Evolutionary conservation across 2,329 filamentous ascomycete species (phyloP), one percentile per base, ranked within the genome.

Genomic region (Penicillium sp.): DNA sequence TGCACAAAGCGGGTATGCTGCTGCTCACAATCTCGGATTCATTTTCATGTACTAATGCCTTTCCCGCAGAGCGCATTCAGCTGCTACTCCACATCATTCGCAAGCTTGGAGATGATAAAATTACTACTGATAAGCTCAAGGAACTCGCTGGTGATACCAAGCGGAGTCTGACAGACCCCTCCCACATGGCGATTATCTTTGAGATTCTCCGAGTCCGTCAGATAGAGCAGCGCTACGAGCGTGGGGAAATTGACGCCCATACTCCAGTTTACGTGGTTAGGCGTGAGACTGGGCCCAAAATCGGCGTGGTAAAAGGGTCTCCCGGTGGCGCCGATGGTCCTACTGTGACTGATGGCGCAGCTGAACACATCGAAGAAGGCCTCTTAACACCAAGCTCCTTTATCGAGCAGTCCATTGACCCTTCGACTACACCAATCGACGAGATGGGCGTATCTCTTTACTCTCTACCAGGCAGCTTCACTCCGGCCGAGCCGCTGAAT

Each of bases 1-100:
- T 78, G 18, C 67, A 70, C 47, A 78, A 76, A 65, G 70, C 73
- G 38, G 70, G 76, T 79, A 68, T 58, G 75, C n/a, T 62, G 18
- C 15, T 16, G n/a, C n/a, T 26, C 9, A 9, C 45, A 28, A 16
- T 26, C 4, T 2, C 4, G 6, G 18, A 6, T 5, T 24, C 33
- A 21, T 24, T n/a, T 9, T 45, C n/a, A 51, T 24, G 57, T 36
- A 42, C 52, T 54, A 42, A 55, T 23, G 41, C n/a, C n/a, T n/a
- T 2, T 12, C 3, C 6, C 13, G 38, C 7, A 74, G 72, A 70
- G 44, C 66, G 72, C 6, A 63, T 74, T 49, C 62, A 65, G 26
- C 69, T 75, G 16, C 57, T 75, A 26, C 64, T 75, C 29, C 72
- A 75, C 56, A 74, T 75, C 26, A 61, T 75, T 18, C 70, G 72